phyloP scores from a whole-genome alignment of 441 rosid genomes.

The Erodium moschatum region DNA sequence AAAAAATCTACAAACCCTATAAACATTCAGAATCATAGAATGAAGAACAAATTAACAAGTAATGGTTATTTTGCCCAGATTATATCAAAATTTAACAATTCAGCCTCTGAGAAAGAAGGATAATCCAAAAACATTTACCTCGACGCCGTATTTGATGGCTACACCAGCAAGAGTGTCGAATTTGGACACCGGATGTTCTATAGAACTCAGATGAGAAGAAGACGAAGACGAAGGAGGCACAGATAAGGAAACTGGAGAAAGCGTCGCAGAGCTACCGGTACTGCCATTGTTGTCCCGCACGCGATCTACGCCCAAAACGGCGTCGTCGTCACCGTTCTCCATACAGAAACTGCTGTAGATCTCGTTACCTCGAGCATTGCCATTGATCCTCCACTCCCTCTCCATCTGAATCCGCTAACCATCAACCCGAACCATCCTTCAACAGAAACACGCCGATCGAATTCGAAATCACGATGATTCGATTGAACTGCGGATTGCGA shows the following conservation, averaged over 20 bases:
- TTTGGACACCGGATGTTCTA: slow-evolving; percentile 29
- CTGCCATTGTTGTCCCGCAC: background rate
- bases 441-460: background rate
- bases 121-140: slow-evolving; percentile 20
- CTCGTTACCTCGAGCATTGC: background rate
- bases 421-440: background rate
- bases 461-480: background rate
- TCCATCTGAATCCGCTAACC: slow-evolving; percentile 6
- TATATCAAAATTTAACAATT: background rate
- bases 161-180: slow-evolving; percentile 37
- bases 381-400: background rate
- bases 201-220: slow-evolving; percentile 10
- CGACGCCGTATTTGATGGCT: slow-evolving; percentile 40
- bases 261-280: background rate
- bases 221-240: slow-evolving; percentile 2
- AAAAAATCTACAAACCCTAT: no score
- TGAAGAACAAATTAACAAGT: background rate
- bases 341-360: background rate
- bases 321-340: slow-evolving; percentile 2
- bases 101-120: background rate
- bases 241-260: slow-evolving; percentile 6
- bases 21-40: background rate
- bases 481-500: background rate
- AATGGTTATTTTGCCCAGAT: background rate
- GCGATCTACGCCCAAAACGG: background rate